Conservation (phyloP, 192 early-diverging fungal species). For the Phycomyces nitens region DNA sequence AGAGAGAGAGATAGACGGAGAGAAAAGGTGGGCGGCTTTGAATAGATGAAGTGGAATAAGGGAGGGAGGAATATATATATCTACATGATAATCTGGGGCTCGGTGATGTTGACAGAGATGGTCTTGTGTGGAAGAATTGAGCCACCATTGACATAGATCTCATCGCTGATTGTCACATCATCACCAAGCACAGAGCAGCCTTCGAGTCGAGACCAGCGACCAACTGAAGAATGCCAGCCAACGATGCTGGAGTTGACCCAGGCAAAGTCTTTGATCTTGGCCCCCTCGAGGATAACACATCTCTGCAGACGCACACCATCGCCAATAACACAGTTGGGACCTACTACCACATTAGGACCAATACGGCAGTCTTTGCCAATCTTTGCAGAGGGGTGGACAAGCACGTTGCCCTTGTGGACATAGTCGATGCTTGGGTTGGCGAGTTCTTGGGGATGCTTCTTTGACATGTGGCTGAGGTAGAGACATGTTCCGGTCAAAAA, state of each 20-base stretch:
- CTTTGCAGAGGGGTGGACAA: conserved; percentile 87
- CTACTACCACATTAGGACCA: conserved; percentile 96
- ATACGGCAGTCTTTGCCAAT: conserved; percentile 96
- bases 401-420: conserved; percentile 83
- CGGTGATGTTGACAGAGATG: conserved; percentile 82
- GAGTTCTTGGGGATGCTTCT: conserved; percentile 70
- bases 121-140: conserved; percentile 97
- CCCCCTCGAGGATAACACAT: conserved; percentile 84
- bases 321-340: conserved; percentile 86
- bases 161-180: conserved; percentile 92
- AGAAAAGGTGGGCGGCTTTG: background rate
- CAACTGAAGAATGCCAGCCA: conserved; percentile 94
- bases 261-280: conserved; percentile 81
- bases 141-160: conserved; percentile 93
- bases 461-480: conserved; percentile 81
- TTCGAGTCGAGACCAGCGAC: conserved; percentile 93
- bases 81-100: conserved; percentile 96
- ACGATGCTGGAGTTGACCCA: conserved; percentile 91
- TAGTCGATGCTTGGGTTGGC: conserved; percentile 64
- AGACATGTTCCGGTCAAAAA: conserved; percentile 93
- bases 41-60: background rate
- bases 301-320: conserved; percentile 91
- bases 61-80: conserved; percentile 20
- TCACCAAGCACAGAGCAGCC: conserved; percentile 94
- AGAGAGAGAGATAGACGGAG: background rate